phyloP scores from a whole-genome alignment of 495 filamentous ascomycete species.

The Amphirosellinia nigrospora region DNA sequence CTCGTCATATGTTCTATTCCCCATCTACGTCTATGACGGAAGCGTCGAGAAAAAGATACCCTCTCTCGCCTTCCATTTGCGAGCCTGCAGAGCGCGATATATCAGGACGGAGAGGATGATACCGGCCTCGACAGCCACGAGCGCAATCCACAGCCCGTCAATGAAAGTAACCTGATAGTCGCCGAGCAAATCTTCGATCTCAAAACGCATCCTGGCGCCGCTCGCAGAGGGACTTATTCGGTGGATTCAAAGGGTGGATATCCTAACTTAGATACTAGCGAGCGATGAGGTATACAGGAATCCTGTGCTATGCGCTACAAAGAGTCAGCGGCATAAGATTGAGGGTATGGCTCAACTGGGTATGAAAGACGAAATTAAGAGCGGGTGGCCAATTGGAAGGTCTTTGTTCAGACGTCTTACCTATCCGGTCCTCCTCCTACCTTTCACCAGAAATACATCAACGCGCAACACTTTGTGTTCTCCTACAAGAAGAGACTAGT shows the following conservation, averaged over 20 bases:
- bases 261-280: neutral
- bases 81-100: constrained; percentile 33
- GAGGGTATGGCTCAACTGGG: neutral
- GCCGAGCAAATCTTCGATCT: constrained; percentile 36
- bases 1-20: neutral
- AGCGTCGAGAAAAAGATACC: constrained; percentile 7
- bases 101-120: constrained; percentile 47
- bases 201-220: constrained; percentile 28
- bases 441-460: constrained; percentile 12
- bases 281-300: neutral
- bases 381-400: too few relatives aligned
- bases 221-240: neutral
- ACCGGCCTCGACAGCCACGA: constrained; percentile 49
- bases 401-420: constrained; percentile 2
- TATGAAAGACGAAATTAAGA: neutral
- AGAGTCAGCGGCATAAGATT: neutral
- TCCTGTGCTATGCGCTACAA: neutral
- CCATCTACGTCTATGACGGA: neutral
- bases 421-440: constrained; percentile 3
- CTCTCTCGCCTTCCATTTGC: constrained; percentile 15
- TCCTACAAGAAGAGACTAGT: neutral
- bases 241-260: neutral
- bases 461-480: neutral
- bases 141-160: constrained; percentile 54
- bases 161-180: constrained; percentile 47